Conservation (phyloP, 2,329 filamentous ascomycete species). For the Zymoseptoria crescenta region DNA sequence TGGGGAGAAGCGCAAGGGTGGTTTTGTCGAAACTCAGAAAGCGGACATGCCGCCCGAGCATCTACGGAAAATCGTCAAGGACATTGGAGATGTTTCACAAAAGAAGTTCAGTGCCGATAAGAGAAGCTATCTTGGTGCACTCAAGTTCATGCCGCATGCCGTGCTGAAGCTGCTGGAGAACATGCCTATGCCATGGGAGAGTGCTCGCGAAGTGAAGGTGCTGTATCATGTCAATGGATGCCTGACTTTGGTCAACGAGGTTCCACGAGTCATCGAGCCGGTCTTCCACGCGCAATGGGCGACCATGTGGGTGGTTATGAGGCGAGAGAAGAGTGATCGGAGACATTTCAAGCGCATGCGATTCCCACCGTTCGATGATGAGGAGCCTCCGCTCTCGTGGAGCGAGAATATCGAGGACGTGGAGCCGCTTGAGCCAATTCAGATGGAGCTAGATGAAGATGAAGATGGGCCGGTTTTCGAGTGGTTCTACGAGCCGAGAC, state of each 20-base stretch:
- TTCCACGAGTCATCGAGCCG: conserved; percentile 90
- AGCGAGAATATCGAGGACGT: conserved; percentile 99
- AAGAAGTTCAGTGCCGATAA: conserved; percentile 99
- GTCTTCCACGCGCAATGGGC: conserved; percentile 99
- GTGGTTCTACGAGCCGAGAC: conserved; percentile 95
- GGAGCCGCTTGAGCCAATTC: conserved; percentile 92
- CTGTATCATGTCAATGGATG: conserved; percentile 98
- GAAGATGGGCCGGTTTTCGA: conserved; percentile 88
- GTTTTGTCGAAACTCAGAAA: conserved; percentile 97
- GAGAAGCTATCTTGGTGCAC: conserved; percentile 88
- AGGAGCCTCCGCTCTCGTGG: conserved; percentile 95
- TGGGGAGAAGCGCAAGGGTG: conserved; percentile 91
- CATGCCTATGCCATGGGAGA: conserved; percentile 99
- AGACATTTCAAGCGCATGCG: conserved; percentile 98
- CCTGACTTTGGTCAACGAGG: conserved; percentile 92
- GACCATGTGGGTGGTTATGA: conserved; percentile 98
- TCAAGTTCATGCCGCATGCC: conserved; percentile 99
- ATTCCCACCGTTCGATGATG: conserved; percentile 96
- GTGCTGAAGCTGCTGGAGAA: conserved; percentile 96
- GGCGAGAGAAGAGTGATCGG: conserved; percentile 92
- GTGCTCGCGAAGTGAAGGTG: conserved; percentile 90
- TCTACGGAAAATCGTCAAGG: conserved; percentile 93
- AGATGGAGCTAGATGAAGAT: conserved; percentile 93
- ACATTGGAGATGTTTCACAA: conserved; percentile 98
- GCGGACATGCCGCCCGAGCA: conserved; percentile 98